Percentiles rank a stretch among this genome's conserved stretches.
Evolutionary conservation across 2,329 filamentous ascomycete species (phyloP).

Genomic region (Paracoccidioides lutzii): DNA sequence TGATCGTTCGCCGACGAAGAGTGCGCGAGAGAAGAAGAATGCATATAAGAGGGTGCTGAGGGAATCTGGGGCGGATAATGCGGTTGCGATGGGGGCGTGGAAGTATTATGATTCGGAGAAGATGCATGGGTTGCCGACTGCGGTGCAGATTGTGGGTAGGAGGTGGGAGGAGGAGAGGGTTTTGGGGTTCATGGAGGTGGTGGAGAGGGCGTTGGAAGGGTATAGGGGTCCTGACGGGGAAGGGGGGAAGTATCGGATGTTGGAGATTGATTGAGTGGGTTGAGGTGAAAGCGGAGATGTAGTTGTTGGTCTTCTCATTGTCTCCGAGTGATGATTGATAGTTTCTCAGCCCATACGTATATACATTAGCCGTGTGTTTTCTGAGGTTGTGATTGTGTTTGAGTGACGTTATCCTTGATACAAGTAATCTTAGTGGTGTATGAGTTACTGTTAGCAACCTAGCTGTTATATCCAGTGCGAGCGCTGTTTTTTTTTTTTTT

Average conservation of each 20-base stretch:
- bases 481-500: no score
- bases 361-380: no score
- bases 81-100: conserved; percentile 70
- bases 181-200: conserved; percentile 60
- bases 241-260: conserved; percentile 23
- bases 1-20: conserved; percentile 18
- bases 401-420: no score
- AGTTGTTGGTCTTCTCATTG: no score
- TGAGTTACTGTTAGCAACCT: no score
- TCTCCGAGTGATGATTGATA: no score
- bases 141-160: conserved; percentile 68
- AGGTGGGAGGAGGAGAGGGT: conserved; percentile 82
- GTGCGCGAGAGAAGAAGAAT: conserved; percentile 36
- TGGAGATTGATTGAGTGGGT: conserved; percentile 21
- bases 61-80: conserved; percentile 47
- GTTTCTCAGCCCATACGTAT: no score
- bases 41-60: conserved; percentile 24
- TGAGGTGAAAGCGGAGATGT: no score
- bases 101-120: conserved; percentile 67
- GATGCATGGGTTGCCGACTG: conserved; percentile 83
- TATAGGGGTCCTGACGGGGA: conserved; percentile 22
- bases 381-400: no score
- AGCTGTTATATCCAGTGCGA: no score
- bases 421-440: no score
- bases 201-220: conserved; percentile 59